phyloP scores from a whole-genome alignment of 2,329 filamentous ascomycete species.

The Sclerotinia nivalis region DNA sequence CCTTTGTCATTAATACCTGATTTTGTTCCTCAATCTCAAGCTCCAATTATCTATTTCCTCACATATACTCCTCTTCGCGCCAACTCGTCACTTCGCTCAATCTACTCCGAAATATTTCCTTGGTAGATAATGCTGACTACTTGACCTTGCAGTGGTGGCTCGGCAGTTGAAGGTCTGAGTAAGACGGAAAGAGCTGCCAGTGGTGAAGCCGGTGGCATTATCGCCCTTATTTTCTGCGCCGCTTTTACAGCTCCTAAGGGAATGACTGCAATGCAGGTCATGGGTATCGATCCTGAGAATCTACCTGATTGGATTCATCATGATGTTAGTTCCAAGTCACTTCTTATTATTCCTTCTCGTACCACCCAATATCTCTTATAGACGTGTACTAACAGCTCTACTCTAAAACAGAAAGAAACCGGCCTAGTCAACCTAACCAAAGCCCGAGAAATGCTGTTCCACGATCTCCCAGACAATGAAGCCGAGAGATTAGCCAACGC shows the following conservation, averaged over 20 bases:
- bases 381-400: background rate
- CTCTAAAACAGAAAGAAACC: background rate
- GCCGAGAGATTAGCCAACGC: background rate
- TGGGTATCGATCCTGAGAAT: background rate
- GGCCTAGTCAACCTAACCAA: background rate
- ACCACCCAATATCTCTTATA: background rate
- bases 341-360: background rate
- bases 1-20: background rate
- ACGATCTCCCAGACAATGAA: background rate
- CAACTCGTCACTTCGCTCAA: no score
- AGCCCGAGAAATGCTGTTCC: background rate
- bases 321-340: background rate
- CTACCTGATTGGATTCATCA: slow-evolving; percentile 1
- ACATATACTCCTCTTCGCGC: background rate
- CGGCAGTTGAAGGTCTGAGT: background rate
- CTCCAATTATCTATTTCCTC: background rate
- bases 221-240: background rate
- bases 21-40: background rate
- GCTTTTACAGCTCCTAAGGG: background rate
- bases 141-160: background rate
- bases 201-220: background rate
- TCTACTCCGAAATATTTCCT: no score
- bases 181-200: background rate
- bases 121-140: no score
- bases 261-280: background rate